Conservation (phyloP, 2,329 filamentous ascomycete genomes). For the Nemania serpens region DNA sequence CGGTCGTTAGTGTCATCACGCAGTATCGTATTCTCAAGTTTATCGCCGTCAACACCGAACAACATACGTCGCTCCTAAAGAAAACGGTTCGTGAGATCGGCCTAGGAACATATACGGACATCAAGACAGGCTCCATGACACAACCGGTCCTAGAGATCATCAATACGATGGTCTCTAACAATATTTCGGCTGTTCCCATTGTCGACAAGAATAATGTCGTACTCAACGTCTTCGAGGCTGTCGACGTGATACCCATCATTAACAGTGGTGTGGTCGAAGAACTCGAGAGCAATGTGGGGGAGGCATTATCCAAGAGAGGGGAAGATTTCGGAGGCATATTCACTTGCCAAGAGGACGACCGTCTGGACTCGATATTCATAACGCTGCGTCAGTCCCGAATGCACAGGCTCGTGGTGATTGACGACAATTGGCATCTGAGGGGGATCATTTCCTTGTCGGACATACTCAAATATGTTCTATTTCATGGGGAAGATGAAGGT, state of each 20-base stretch:
- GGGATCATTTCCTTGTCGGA: conserved; percentile 94
- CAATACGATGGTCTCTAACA: conserved; percentile 87
- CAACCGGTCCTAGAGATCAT: conserved; percentile 94
- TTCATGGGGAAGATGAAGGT: conserved; percentile 73
- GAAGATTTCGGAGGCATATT: conserved; percentile 97
- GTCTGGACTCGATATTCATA: conserved; percentile 94
- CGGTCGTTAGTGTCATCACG: conserved; percentile 95
- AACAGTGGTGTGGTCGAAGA: conserved; percentile 94
- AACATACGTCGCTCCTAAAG: conserved; percentile 84
- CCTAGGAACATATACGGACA: conserved; percentile 80
- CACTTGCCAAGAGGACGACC: conserved; percentile 89
- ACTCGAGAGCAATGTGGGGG: conserved; percentile 81
- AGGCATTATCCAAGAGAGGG: conserved; percentile 82
- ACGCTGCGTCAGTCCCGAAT: conserved; percentile 94
- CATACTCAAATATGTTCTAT: conserved; percentile 91
- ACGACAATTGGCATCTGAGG: conserved; percentile 83
- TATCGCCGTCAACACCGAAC: conserved; percentile 88
- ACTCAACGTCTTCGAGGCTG: conserved; percentile 95
- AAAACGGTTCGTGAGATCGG: conserved; percentile 85
- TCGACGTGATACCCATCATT: conserved; percentile 95
- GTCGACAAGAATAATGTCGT: conserved; percentile 77
- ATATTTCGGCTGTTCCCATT: conserved; percentile 94
- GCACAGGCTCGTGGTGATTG: conserved; percentile 89
- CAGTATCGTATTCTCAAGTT: conserved; percentile 99
- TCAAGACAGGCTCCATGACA: conserved; percentile 85